A percentile compares a stretch with the other conserved stretches of the same genome.
These are phyloP conservation scores for Zygosaccharomyces bisporus DNA, from an alignment of 805 yeast species.

Conservation along the genomic window DNA sequence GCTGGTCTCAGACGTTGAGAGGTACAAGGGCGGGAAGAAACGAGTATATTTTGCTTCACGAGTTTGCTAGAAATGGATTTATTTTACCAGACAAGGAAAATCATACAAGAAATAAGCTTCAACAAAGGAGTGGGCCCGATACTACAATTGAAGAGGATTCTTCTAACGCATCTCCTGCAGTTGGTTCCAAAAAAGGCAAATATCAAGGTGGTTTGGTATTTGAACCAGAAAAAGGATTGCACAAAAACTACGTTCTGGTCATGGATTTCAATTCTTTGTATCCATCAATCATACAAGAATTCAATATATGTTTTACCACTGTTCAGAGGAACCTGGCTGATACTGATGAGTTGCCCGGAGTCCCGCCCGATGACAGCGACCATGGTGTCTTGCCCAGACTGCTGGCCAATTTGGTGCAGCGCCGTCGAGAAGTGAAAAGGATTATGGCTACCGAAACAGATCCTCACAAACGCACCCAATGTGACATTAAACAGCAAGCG, in stretches of 20 bases:
- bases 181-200: conserved; percentile 61
- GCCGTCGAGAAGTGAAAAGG: conserved; percentile 91
- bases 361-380: conserved; percentile 54
- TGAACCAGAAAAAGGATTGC: conserved; percentile 94
- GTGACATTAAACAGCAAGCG: conserved; percentile 94
- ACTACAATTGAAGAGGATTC: conserved; percentile 35
- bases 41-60: conserved; percentile 88
- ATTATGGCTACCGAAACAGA: conserved; percentile 72
- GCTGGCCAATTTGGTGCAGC: conserved; percentile 74
- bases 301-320: conserved; percentile 94
- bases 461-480: conserved; percentile 67
- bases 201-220: conserved; percentile 92
- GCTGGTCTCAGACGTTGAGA: conserved; percentile 91
- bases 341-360: conserved; percentile 60
- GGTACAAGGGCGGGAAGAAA: conserved; percentile 97
- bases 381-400: conserved; percentile 87
- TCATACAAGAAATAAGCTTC: conserved; percentile 36
- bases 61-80: conserved; percentile 72
- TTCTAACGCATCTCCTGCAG: conserved; percentile 41
- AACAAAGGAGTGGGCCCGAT: conserved; percentile 22
- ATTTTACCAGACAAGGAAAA: conserved; percentile 85
- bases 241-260: conserved; percentile 81
- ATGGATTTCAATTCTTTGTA: conserved; percentile 98
- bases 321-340: conserved; percentile 62
- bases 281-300: conserved; percentile 96